Base-by-base conservation (phyloP, 495 filamentous ascomycete genomes). In the Penicillium steckii region DNA sequence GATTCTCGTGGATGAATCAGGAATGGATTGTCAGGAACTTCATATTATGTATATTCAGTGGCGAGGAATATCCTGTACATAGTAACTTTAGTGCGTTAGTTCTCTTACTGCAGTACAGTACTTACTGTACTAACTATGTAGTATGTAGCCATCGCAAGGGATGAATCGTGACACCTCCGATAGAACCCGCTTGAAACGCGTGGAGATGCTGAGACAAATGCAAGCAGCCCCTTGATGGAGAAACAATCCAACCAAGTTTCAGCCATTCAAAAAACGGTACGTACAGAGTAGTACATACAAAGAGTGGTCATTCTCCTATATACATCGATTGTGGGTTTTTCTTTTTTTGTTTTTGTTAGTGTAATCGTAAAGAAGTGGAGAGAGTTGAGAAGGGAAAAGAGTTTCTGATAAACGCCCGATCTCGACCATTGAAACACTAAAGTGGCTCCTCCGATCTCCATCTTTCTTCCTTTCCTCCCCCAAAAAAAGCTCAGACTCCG, bases 401-500 rank as follows among this genome's bases (percentile, higher is more conserved):
- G 54, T 45, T 60, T 44, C 48, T 59, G 60, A 64, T 62, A 10
- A 53, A 63, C 50, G 38, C 38, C 52, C 52, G 51, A 60, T 61
- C 57, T 44, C 48, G 51, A 58, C 54, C 44, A n/a, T n/a, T n/a
- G n/a, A n/a, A n/a, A 51, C 56, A 57, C 60, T 60, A 57, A 59
- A 55, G 55, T 62, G 52, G 56, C 35, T 49, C 52, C 26, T 38
- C 44, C 61, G 61, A 58, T 64, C 61, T 41, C 15, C 15, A 15
- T n/a, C n/a, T 55, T 25, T 17, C 33, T 18, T 18, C 13, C 33
- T 9, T 25, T 17, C 19, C 17, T 27, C 29, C 30, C 50, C 55
- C 50, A 18, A 55, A 59, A 60, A 60, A 65, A 63, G 53, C 59
- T 57, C 60, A 65, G 59, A 59, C 56, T 22, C 48, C 44, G 32